Evolutionary conservation across 164 flowering plant genomes (phyloP), one percentile per base, ranked within the genome.

Genomic region (Pachysandra terminalis): DNA sequence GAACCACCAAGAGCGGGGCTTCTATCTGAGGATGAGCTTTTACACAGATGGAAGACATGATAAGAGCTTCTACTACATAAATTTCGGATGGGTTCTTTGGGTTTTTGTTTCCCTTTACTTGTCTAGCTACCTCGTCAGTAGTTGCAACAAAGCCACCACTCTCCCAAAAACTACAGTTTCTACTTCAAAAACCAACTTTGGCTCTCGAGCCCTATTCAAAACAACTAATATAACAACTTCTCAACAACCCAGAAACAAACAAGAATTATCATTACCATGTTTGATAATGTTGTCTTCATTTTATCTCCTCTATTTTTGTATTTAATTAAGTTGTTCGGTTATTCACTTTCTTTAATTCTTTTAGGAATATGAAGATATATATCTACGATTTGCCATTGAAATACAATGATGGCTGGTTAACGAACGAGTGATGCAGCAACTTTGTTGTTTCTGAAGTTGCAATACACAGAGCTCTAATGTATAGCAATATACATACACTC

Each of bases 361-460:
- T 61, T 69, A 81, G 84, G 68, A 2, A 35, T 55, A 28, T 92
- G 85, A 92, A 89, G 82, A 65, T 95, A 0, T 95, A 78, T 59
- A 72, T 90, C 0, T 92, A 95, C 74, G 97, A 95, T 19, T 72
- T 95, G 35, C 99, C 99, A 16, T 51, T 88, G 9, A 79, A 76
- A 64, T 95, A 78, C 80, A 92, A 92, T 81, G 27, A 1, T 2
- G 87, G 82, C 15, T 95, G 98, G 99, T 75, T 90, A 9, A 35
- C 81, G 8, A 80, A 90, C 73, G 77, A 74, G 74, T 72, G 99
- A 10, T 95, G 99, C 73, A 71, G 79, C 70, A 82, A 35, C 68
- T 70, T 95, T 51, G 92, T 95, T 66, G 99, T 97, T 0, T 73
- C 98, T 1, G 99, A 95, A 79, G 97, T 95, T 9, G 96, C 97